Conservation (phyloP, 345 rosid genomes). For the Carallia brachiata region DNA sequence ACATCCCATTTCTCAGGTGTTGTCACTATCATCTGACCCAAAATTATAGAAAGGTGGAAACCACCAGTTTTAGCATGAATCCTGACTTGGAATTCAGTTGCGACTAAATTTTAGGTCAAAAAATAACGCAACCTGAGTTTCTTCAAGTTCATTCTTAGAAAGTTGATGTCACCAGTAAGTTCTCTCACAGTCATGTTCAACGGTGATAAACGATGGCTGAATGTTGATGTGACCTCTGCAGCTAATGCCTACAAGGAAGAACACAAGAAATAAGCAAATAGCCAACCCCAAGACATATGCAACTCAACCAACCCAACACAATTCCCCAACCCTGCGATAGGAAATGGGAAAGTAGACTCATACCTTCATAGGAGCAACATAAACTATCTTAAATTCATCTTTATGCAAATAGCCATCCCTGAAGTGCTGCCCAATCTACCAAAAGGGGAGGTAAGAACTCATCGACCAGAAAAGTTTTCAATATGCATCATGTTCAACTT, state of each 20-base stretch:
- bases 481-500: not conserved
- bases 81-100: not conserved
- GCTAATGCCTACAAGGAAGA: constrained; percentile 75
- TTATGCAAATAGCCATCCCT: constrained; percentile 92
- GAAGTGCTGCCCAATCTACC: constrained; percentile 92
- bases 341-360: not conserved
- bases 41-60: constrained; percentile 10
- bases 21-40: constrained; percentile 91
- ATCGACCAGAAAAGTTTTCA: not conserved
- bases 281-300: not conserved
- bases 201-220: constrained; percentile 87
- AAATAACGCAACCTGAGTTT: constrained; percentile 72
- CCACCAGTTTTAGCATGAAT: constrained; percentile 15
- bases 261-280: constrained; percentile 7
- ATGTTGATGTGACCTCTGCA: constrained; percentile 91
- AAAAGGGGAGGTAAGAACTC: constrained; percentile 14
- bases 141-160: constrained; percentile 80
- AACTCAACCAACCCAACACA: constrained; percentile 6
- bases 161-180: constrained; percentile 99
- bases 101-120: not conserved
- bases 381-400: constrained; percentile 92
- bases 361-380: constrained; percentile 99
- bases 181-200: constrained; percentile 89
- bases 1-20: constrained; percentile 99
- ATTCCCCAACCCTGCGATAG: not conserved